Base-by-base conservation (phyloP, 2,329 filamentous ascomycete species). In the Aspergillus aculeatinus region DNA sequence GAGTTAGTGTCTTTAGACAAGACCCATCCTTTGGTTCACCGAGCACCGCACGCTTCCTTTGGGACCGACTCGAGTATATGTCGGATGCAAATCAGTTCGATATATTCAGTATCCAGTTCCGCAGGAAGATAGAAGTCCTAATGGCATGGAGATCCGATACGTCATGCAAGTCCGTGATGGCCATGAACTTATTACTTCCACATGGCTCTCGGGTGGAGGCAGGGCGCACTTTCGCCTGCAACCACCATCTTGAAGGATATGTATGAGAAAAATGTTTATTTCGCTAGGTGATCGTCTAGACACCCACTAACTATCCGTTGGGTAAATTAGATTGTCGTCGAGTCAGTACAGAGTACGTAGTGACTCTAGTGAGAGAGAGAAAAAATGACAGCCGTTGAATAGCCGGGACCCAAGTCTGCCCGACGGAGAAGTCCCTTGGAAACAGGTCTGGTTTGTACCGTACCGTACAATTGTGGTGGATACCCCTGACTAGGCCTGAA, bases 401-500 rank as follows among this genome's bases (percentile, higher is more conserved):
- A 33, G 53, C 48, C 53, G 42, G 48, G 33, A 44, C 53, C 48
- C 47, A 44, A 19, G 39, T 44, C 39, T 19, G 39, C 39, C 39
- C 39, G 16, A 44, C 39, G 16, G 39, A 44, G 39, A 19, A 44
- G 39, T 44, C 39, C 39, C 39, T 44, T 44, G 39, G 39, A 19
- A 44, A 44, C 39, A 44, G 39, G 39, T 19, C 14, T 44, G 39
- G 39, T 42, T 9, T 44, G 39, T 44, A 44, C 16, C 16, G 25
- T 58, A 48, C 42, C 51, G 44, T 59, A 35, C 27, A 21, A 58
- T 27, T n/a, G 42, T 42, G 35, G 48, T 60, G 42, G 54, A 51
- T 65, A 56, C 63, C 63, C 63, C 63, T 65, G 59, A 63, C 63
- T 65, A 65, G 50, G 21, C 57, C 51, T 16, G 39, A 44, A 44